A percentile compares a stretch with the other conserved stretches of the same genome.
Evolutionary conservation across 2,329 filamentous ascomycete genomes (phyloP).

Genomic region (Diaporthe sp.): DNA sequence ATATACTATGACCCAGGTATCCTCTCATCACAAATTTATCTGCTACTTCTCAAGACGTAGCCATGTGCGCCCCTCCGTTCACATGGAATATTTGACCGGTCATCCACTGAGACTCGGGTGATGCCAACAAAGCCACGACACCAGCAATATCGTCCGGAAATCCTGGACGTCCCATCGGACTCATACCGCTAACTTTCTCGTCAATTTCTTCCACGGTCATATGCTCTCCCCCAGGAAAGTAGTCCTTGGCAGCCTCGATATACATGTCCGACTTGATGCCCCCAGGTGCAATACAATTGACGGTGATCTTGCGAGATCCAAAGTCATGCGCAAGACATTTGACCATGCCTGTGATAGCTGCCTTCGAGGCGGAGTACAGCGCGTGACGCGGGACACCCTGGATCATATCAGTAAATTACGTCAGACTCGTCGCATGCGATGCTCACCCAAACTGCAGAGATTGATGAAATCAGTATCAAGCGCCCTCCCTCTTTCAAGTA

Average conservation of each 20-base stretch:
- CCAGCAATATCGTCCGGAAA: conserved; percentile 49
- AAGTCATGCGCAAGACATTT: conserved; percentile 32
- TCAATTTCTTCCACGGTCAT: conserved; percentile 35
- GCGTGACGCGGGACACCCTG: conserved; percentile 29
- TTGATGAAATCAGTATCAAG: conserved; percentile 37
- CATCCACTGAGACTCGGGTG: conserved; percentile 42
- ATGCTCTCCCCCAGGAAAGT: conserved; percentile 34
- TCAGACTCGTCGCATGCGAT: background rate
- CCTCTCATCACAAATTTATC: too few species aligned
- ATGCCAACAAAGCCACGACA: conserved; percentile 52
- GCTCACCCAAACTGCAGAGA: conserved; percentile 41
- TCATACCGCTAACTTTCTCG: conserved; percentile 15
- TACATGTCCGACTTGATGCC: conserved; percentile 38
- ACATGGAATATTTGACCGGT: conserved; percentile 41
- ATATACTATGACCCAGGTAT: too few species aligned
- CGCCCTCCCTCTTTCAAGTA: conserved; percentile 42
- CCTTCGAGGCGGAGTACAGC: conserved; percentile 31
- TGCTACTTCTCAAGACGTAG: background rate
- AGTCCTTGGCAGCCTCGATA: conserved; percentile 30
- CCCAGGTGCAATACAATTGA: conserved; percentile 43
- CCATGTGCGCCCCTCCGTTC: conserved; percentile 39
- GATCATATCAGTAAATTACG: background rate
- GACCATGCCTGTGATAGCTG: conserved; percentile 24
- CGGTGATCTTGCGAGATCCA: conserved; percentile 40
- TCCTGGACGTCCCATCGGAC: conserved; percentile 32